A percentile compares a stretch with the other conserved stretches of the same genome.
These are phyloP conservation scores for Phytophthora sp. DNA, from an alignment of 352 stramenopile species.

Conservation along the genomic window DNA sequence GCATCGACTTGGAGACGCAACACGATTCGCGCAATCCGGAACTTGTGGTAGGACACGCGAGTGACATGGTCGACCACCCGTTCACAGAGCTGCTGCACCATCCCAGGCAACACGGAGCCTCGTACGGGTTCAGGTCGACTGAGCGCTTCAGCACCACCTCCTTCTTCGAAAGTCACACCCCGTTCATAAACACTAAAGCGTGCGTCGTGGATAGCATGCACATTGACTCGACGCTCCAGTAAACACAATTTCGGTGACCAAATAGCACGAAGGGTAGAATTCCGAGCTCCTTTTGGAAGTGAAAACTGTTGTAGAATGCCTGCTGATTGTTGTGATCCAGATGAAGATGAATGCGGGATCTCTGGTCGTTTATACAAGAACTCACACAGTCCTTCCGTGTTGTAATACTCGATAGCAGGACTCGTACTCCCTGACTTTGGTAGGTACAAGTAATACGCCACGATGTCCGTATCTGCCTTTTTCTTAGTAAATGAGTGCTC, in stretches of 20 bases:
- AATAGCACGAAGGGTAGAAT: conserved; percentile 91
- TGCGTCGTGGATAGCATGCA: conserved; percentile 89
- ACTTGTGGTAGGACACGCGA: conserved; percentile 91
- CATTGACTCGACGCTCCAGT: conserved; percentile 92
- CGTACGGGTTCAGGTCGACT: conserved; percentile 87
- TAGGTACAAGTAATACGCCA: conserved; percentile 92
- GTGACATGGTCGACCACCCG: conserved; percentile 93
- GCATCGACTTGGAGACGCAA: conserved; percentile 95
- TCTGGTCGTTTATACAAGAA: conserved; percentile 95
- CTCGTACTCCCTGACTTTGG: conserved; percentile 15
- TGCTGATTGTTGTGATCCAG: conserved; percentile 48
- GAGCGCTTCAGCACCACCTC: conserved; percentile 84
- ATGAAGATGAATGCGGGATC: conserved; percentile 38
- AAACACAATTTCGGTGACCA: conserved; percentile 97
- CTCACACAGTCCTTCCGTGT: conserved; percentile 83
- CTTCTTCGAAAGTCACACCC: conserved; percentile 93
- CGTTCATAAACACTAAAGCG: conserved; percentile 94
- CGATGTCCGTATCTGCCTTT: conserved; percentile 79
- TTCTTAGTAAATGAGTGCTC: conserved; percentile 94
- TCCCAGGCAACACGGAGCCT: conserved; percentile 88
- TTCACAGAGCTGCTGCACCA: conserved; percentile 93
- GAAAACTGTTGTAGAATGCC: conserved; percentile 96
- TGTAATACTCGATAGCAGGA: conserved; percentile 94
- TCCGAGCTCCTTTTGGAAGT: conserved; percentile 91
- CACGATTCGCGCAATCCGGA: conserved; percentile 94